These are phyloP conservation scores for Brassica incana DNA, from an alignment of 345 rosid species.

Conservation along the genomic window DNA sequence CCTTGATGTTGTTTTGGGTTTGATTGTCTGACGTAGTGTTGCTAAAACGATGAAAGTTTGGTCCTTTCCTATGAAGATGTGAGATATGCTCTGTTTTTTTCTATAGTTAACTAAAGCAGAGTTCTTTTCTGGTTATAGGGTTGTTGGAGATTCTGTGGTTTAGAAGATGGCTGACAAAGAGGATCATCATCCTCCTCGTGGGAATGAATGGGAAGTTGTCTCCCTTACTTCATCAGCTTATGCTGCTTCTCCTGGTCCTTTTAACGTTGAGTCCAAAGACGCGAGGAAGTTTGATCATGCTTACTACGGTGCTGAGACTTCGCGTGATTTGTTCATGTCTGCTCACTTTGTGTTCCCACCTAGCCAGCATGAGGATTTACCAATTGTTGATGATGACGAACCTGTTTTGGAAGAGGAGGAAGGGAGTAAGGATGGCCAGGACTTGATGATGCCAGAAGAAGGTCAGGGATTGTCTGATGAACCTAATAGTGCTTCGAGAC, in stretches of 20 bases:
- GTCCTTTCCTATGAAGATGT: neutral
- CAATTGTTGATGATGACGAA: conserved; percentile 46
- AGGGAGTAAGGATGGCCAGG: conserved; percentile 45
- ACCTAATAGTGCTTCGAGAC: neutral
- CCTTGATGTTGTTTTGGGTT: conserved; percentile 8
- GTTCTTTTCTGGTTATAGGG: neutral
- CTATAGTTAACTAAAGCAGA: neutral
- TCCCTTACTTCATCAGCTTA: conserved; percentile 91
- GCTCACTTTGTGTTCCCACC: conserved; percentile 80
- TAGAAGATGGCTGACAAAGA: conserved; percentile 59
- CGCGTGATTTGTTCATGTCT: conserved; percentile 70
- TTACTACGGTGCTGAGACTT: conserved; percentile 52
- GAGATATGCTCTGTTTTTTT: neutral
- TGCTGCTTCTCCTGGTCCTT: conserved; percentile 86
- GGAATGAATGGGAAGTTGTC: conserved; percentile 95
- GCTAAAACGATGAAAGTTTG: neutral
- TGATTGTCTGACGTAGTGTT: too few relatives aligned
- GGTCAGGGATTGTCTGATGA: conserved; percentile 41
- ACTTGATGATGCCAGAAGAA: conserved; percentile 47
- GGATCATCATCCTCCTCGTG: conserved; percentile 45
- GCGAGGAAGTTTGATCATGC: conserved; percentile 37
- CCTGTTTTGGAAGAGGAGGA: conserved; percentile 40
- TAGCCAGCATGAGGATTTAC: conserved; percentile 64
- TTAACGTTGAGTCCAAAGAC: conserved; percentile 46
- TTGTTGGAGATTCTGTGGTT: conserved; percentile 8